phyloP scores from a whole-genome alignment of 176 grass and related monocot species.

The Saccharum officinarum region DNA sequence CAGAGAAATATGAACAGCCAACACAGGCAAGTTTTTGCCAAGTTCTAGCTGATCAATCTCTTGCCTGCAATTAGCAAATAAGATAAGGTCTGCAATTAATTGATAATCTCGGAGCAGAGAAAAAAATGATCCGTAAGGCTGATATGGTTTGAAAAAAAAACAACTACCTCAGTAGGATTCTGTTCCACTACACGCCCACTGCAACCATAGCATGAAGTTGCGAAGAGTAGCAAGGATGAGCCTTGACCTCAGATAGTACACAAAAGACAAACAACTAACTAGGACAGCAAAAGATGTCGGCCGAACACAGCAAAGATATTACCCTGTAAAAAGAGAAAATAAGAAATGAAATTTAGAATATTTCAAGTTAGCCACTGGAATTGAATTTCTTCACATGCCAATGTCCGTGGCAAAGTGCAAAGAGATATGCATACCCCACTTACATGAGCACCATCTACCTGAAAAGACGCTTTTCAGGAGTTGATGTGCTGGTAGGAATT shows the following conservation, averaged over 20 bases:
- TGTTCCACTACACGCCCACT: slow-evolving; percentile 21
- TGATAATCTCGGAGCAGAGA: not conserved
- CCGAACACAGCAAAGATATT: slow-evolving; percentile 42
- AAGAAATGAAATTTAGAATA: slow-evolving; percentile 29
- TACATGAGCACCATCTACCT: slow-evolving; percentile 37
- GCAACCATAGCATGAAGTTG: slow-evolving; percentile 24
- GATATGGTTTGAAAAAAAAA: not conserved
- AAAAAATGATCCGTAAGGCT: not conserved
- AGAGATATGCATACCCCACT: slow-evolving; percentile 26
- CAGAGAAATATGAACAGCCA: slow-evolving; percentile 15
- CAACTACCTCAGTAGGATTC: slow-evolving; percentile 18
- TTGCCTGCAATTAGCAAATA: slow-evolving; percentile 9
- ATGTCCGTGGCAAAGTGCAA: slow-evolving; percentile 3
- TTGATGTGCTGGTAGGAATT: slow-evolving; percentile 35
- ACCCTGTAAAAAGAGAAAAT: slow-evolving; percentile 41
- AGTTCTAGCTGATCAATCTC: slow-evolving; percentile 28
- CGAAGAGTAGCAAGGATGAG: slow-evolving; percentile 29
- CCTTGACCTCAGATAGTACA: slow-evolving; percentile 40
- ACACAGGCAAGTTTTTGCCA: slow-evolving; percentile 13
- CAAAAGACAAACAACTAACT: slow-evolving; percentile 44
- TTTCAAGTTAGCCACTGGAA: slow-evolving; percentile 8
- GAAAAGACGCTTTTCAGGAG: slow-evolving; percentile 30
- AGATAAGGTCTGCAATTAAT: not conserved
- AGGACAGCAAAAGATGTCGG: slow-evolving; percentile 35
- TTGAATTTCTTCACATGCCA: slow-evolving; percentile 21